Evolutionary conservation across 2,329 filamentous ascomycete species (phyloP), one percentile per base, ranked within the genome.

Genomic region (Sarocladium brachiariae): DNA sequence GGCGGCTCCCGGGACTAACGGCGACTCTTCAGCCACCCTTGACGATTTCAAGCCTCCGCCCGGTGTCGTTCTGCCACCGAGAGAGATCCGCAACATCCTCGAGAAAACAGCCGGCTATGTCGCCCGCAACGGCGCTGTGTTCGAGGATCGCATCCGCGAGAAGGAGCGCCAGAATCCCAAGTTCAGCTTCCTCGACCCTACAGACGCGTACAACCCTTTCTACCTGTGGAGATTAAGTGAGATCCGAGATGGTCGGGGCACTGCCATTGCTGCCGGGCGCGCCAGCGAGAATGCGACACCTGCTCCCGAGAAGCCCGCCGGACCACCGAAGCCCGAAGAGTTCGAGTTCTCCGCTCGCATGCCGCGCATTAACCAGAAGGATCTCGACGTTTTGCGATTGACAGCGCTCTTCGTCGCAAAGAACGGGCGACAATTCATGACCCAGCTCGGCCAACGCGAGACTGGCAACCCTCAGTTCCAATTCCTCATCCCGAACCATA

Each of bases 41-140:
- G 81, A 90, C 55, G 79, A 83, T 55, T 80, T 83, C 65, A 92
- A 90, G 66, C 83, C 89, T 30, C 92, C 92, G 3, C 72, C 84
- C 52, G 89, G 90, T 55, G 78, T 96, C 56, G 87, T 96, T 51
- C 78, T 96, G 50, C 93, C 93, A 19, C 93, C 93, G 10, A 92
- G 84, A 64, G 87, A 91, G 63, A 90, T 96, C 62, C 84, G 90
- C 74, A 74, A 75, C 65, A 69, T 92, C 58, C 83, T 99, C 62
- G 91, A 96, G 68, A 97, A 95, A 73, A 96, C 92, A 11, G 92
- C 93, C 50, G 90, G 90, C 43, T 97, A 95, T 65, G 88, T 96
- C 52, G 84, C 84, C 57, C 73, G 81, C 55, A 83, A 83, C 59
- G 81, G 81, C 19, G 64, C 75, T 37, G 74, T 81, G 7, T 90